Conservation (phyloP, 176 grass and related monocot genomes). For the Phragmites australis region DNA sequence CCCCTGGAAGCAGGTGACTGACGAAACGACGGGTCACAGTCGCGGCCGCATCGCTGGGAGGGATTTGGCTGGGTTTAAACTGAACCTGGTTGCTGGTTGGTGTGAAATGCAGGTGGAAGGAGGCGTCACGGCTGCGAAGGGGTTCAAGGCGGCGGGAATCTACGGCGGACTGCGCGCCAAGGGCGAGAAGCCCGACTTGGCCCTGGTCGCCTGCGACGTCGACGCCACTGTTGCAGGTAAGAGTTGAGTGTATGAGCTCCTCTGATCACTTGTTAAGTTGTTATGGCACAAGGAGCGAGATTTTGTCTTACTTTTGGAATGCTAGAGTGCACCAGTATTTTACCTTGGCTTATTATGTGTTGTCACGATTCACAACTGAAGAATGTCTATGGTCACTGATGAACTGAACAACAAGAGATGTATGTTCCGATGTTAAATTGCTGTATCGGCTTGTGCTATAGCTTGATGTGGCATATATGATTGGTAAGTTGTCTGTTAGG, state of each 20-base stretch:
- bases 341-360: too few species aligned
- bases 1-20: slow-evolving; percentile 77
- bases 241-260: neutral
- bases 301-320: neutral
- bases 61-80: slow-evolving; percentile 26
- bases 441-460: neutral
- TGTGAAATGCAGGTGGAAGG: slow-evolving; percentile 68
- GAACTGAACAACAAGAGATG: neutral
- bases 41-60: neutral
- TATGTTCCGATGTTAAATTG: slow-evolving; percentile 19
- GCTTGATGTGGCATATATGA: neutral
- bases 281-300: neutral
- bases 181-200: slow-evolving; percentile 89
- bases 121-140: slow-evolving; percentile 75
- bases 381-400: neutral
- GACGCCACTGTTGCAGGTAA: slow-evolving; percentile 75
- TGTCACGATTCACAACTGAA: neutral
- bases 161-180: slow-evolving; percentile 82
- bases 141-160: slow-evolving; percentile 86
- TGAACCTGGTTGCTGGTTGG: slow-evolving; percentile 24
- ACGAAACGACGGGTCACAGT: neutral
- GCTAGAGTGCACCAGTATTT: too few species aligned
- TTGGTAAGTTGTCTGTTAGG: neutral
- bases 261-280: neutral
- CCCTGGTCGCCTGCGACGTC: slow-evolving; percentile 82